Conservation (phyloP, 2,329 filamentous ascomycete species). For the Colletotrichum australisinense region DNA sequence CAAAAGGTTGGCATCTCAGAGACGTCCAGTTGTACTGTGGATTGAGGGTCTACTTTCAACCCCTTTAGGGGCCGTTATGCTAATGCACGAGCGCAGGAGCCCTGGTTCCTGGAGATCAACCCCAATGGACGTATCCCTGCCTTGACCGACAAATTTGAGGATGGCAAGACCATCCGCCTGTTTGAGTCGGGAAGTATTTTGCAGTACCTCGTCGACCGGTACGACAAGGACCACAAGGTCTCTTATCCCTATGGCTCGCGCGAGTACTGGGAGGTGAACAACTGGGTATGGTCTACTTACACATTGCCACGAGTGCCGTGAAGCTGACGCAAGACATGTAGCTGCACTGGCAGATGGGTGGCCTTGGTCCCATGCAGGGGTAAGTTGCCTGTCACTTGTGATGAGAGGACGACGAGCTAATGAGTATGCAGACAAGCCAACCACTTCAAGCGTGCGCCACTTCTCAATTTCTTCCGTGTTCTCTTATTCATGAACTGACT, state of each 20-base stretch:
- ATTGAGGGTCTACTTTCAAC: not conserved
- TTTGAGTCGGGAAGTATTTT: constrained; percentile 89
- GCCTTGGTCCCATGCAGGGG: constrained; percentile 84
- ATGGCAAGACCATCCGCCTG: constrained; percentile 78
- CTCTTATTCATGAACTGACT: not conserved
- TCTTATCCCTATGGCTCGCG: constrained; percentile 78
- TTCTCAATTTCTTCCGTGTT: too few relatives aligned
- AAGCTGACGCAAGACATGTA: constrained; percentile 40
- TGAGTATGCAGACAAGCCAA: constrained; percentile 71
- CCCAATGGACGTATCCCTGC: constrained; percentile 94
- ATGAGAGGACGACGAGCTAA: not conserved
- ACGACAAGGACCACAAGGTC: constrained; percentile 85
- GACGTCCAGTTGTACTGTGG: not conserved
- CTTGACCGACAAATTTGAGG: constrained; percentile 80
- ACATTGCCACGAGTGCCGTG: not conserved
- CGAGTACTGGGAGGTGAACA: constrained; percentile 84
- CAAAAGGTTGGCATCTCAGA: constrained; percentile 32
- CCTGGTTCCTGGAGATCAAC: constrained; percentile 92
- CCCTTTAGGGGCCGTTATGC: not conserved
- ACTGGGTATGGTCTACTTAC: constrained; percentile 67
- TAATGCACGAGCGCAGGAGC: constrained; percentile 54
- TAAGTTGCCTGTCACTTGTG: constrained; percentile 26
- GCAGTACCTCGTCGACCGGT: constrained; percentile 84
- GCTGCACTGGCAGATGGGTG: constrained; percentile 82
- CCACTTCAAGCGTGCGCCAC: constrained; percentile 75